A percentile compares a stretch with the other conserved stretches of the same genome.
Conservation (phyloP, 2,329 filamentous ascomycete genomes). For the Sporothrix protearum region DNA sequence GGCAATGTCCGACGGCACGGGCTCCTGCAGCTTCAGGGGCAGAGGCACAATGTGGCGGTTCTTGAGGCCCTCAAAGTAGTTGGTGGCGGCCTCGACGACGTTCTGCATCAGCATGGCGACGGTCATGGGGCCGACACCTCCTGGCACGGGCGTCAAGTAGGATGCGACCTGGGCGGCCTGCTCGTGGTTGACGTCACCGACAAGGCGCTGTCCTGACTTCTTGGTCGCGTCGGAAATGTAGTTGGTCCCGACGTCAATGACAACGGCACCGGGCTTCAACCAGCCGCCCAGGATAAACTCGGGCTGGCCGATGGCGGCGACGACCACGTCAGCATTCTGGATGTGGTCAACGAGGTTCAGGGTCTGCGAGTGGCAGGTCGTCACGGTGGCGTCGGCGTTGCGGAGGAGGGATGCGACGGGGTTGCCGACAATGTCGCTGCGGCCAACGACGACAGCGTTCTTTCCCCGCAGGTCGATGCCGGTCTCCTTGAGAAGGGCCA, state of each 20-base stretch:
- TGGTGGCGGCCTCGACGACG: conserved; percentile 78
- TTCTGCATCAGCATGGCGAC: conserved; percentile 98
- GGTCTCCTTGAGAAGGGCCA: conserved; percentile 81
- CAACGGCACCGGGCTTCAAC: conserved; percentile 90
- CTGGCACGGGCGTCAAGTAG: conserved; percentile 91
- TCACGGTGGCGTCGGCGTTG: conserved; percentile 95
- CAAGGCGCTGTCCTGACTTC: conserved; percentile 87
- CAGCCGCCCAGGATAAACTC: conserved; percentile 91
- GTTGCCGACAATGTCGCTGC: conserved; percentile 96
- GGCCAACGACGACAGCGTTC: conserved; percentile 87
- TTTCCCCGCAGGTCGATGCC: conserved; percentile 84
- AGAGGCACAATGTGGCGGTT: conserved; percentile 74
- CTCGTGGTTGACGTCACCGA: conserved; percentile 92
- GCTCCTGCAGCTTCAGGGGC: conserved; percentile 72
- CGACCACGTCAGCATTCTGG: conserved; percentile 80
- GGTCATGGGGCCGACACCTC: conserved; percentile 97
- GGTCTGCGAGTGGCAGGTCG: conserved; percentile 90
- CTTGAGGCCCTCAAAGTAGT: conserved; percentile 80
- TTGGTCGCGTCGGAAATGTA: conserved; percentile 84
- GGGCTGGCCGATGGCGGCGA: conserved; percentile 86
- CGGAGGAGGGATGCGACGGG: conserved; percentile 94
- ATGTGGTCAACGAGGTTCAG: conserved; percentile 67
- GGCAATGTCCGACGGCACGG: conserved; percentile 93
- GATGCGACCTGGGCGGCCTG: conserved; percentile 81
- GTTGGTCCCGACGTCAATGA: conserved; percentile 97